Conservation (phyloP, 768 basidiomycete genomes). For the Russula earlei region DNA sequence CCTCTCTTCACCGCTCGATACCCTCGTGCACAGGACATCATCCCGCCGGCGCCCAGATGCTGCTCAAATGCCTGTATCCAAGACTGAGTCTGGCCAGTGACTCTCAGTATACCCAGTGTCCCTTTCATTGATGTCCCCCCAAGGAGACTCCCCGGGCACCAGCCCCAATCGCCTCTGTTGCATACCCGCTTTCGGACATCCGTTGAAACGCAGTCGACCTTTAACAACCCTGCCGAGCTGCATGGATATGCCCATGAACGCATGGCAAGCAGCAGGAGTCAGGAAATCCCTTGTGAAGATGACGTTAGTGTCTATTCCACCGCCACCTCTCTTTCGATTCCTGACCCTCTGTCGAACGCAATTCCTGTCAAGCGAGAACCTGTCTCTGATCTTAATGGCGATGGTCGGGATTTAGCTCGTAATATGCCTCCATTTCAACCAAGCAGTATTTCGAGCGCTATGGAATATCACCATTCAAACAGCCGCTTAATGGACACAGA, state of each 20-base stretch:
- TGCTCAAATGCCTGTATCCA: constrained; percentile 1
- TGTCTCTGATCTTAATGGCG: neutral
- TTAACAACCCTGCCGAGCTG: constrained; percentile 16
- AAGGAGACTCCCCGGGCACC: constrained; percentile 1
- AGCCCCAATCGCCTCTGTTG: constrained; percentile 38
- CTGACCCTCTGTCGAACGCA: neutral
- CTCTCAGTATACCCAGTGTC: neutral
- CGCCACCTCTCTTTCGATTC: constrained; percentile 31
- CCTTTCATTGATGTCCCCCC: constrained; percentile 14
- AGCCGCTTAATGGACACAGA: constrained; percentile 17
- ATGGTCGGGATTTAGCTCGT: too few relatives aligned
- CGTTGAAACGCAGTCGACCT: constrained; percentile 29
- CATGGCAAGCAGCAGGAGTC: constrained; percentile 12
- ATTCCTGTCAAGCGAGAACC: neutral
- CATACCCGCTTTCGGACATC: constrained; percentile 41
- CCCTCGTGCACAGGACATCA: constrained; percentile 47
- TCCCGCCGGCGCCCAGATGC: constrained; percentile 29
- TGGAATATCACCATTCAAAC: neutral
- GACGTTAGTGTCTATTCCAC: constrained; percentile 36
- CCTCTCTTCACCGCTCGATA: constrained; percentile 47
- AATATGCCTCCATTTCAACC: too few relatives aligned
- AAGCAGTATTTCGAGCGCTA: neutral
- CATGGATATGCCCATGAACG: constrained; percentile 14
- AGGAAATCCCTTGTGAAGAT: constrained; percentile 25
- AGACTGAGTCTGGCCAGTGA: neutral